Evolutionary conservation across 345 rosid genomes (phyloP).

Genomic region (Pugionium dolabratum): DNA sequence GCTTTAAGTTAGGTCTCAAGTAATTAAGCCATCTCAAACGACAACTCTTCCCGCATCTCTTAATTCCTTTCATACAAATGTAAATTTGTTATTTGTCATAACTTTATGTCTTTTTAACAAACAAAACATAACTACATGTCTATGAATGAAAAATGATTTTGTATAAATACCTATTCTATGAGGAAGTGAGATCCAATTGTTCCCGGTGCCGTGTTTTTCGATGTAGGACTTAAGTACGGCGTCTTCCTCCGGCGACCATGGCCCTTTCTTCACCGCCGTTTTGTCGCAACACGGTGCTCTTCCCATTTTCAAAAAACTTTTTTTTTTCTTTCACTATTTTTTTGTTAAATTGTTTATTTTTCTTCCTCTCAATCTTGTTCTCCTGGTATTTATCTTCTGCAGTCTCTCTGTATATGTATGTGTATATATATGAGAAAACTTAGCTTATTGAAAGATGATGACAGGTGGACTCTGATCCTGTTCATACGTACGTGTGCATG

Average conservation of each 20-base stretch:
- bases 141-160: background rate
- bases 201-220: slow-evolving; percentile 67
- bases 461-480: slow-evolving; percentile 20
- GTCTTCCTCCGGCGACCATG: slow-evolving; percentile 94
- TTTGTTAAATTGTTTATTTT: background rate
- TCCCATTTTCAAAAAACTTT: slow-evolving; percentile 48
- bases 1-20: slow-evolving; percentile 67
- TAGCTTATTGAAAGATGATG: slow-evolving; percentile 2
- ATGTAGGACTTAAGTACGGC: slow-evolving; percentile 67
- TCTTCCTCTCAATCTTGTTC: slow-evolving; percentile 30
- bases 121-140: too few species aligned
- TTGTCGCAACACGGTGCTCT: slow-evolving; percentile 94
- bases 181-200: slow-evolving; percentile 86
- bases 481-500: slow-evolving; percentile 1
- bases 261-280: slow-evolving; percentile 81
- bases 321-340: slow-evolving; percentile 25
- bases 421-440: slow-evolving; percentile 17
- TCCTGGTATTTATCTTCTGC: slow-evolving; percentile 27
- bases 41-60: slow-evolving; percentile 79
- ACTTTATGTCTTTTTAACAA: too few species aligned
- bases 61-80: slow-evolving; percentile 43
- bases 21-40: slow-evolving; percentile 75
- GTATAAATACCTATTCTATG: slow-evolving; percentile 59
- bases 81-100: background rate
- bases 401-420: slow-evolving; percentile 12